Base-by-base conservation (phyloP, 306 rosid genomes). In the Fragaria ananassa region DNA sequence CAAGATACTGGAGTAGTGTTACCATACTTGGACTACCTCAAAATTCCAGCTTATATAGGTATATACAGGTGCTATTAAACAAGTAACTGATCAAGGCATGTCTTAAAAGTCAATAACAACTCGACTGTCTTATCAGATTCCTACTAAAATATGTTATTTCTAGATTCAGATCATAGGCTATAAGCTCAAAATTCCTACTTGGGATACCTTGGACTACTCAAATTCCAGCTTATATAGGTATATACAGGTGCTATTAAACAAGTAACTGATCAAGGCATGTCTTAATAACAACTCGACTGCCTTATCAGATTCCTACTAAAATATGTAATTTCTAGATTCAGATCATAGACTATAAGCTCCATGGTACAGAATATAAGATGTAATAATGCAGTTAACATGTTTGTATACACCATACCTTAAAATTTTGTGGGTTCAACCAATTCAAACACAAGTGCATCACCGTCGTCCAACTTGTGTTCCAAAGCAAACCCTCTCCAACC, bases 401-500 rank as follows among this genome's bases (percentile, higher is more conserved):
- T 9, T n/a, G 27, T 10, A n/a, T 21, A 1, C 5, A 18, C 45
- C 18, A 4, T 82, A 91, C 97, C 91, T 89, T 91, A 77, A 91
- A 91, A 91, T 74, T 85, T 85, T 2, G 83, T 47, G 39, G 88
- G 71, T 71, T 89, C 91, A 78, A 76, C 35, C 85, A 89, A 74
- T 80, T 91, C 90, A 71, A 91, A 91, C 75, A 91, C 88, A 72
- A 88, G 86, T 21, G 97, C 97, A 79, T 91, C 97, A 19, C 93
- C 97, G 61, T 92, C 95, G 46, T 89, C 95, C 78, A 92, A 80
- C 86, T 86, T 87, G 74, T 89, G 94, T 6, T 91, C 90, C 90
- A 91, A 73, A 37, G 94, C 97, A 80, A 91, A 92, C 71, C 78
- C 96, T 83, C 91, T 86, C 97, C 97, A 92, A 34, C 96, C 96